These are phyloP conservation scores for Ceratocystis alfenasii DNA, from an alignment of 2,329 filamentous ascomycete species.

Conservation along the genomic window DNA sequence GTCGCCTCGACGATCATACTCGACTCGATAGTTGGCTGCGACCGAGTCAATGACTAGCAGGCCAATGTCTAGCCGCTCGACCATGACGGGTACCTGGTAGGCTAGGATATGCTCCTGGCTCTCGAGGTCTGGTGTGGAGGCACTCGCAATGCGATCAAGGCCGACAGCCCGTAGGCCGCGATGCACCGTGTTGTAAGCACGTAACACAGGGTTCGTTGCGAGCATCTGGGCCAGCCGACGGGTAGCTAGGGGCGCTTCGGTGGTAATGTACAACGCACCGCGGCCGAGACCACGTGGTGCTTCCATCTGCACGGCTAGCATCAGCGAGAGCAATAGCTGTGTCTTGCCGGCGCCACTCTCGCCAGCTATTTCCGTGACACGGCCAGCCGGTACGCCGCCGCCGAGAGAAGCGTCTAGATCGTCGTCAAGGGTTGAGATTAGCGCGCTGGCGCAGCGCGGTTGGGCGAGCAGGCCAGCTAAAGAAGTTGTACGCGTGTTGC, in stretches of 20 bases:
- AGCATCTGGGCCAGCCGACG: conserved; percentile 71
- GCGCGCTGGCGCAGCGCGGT: background rate
- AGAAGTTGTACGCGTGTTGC: conserved; percentile 23
- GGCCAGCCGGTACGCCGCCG: conserved; percentile 70
- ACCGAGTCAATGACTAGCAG: conserved; percentile 83
- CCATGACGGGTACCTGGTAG: conserved; percentile 81
- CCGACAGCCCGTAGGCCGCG: conserved; percentile 38
- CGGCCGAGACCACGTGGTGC: conserved; percentile 57
- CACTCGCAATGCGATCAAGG: conserved; percentile 64
- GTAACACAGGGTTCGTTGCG: conserved; percentile 11
- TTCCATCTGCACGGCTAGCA: conserved; percentile 74
- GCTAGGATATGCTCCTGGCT: conserved; percentile 88
- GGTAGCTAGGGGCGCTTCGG: conserved; percentile 76
- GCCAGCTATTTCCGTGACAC: conserved; percentile 79
- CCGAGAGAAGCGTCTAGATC: conserved; percentile 56
- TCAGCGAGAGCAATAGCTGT: conserved; percentile 74
- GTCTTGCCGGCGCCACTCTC: conserved; percentile 95
- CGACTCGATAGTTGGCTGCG: conserved; percentile 88
- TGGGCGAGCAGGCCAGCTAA: background rate
- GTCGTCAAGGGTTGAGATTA: conserved; percentile 70
- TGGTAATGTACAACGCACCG: conserved; percentile 84
- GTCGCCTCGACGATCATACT: conserved; percentile 49
- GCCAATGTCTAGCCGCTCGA: conserved; percentile 63
- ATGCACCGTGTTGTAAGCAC: conserved; percentile 38
- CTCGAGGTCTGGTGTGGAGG: conserved; percentile 79